Evolutionary conservation across 768 basidiomycete species (phyloP).

Genomic region (Hysterangium stoloniferum): DNA sequence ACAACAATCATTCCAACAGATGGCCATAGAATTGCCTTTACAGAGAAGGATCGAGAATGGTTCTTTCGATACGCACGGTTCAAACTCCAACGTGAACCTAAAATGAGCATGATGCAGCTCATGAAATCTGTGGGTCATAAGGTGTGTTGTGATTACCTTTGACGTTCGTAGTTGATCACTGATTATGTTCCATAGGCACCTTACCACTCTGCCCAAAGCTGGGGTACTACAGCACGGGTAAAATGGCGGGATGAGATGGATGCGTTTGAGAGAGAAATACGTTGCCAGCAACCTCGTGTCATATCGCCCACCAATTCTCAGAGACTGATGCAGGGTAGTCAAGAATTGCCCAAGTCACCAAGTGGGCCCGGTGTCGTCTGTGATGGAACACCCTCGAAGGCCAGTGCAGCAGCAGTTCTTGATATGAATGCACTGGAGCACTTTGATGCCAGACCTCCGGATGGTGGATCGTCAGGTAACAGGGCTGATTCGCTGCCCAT

Average conservation of each 20-base stretch:
- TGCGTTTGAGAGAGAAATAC: constrained; percentile 31
- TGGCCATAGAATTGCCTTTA: constrained; percentile 36
- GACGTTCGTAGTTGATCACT: too few relatives aligned
- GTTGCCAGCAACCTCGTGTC: constrained; percentile 40
- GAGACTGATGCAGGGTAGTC: too few relatives aligned
- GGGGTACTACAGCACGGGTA: constrained; percentile 34
- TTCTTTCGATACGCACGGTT: constrained; percentile 35
- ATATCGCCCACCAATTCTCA: constrained; percentile 34
- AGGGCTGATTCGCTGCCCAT: too few relatives aligned
- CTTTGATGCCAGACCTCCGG: too few relatives aligned
- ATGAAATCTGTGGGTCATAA: constrained; percentile 35
- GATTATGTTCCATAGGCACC: constrained; percentile 53
- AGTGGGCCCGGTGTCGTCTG: too few relatives aligned
- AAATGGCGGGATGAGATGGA: constrained; percentile 35
- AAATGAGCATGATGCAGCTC: constrained; percentile 32
- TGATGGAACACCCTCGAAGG: too few relatives aligned
- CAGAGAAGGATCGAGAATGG: constrained; percentile 45
- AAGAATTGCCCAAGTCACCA: too few relatives aligned
- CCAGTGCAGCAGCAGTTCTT: too few relatives aligned
- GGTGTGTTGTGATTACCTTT: constrained; percentile 25
- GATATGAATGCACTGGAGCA: too few relatives aligned
- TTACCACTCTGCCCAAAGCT: constrained; percentile 46
- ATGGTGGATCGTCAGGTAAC: too few relatives aligned
- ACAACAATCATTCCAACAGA: constrained; percentile 25
- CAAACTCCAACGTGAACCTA: constrained; percentile 41